A percentile compares a stretch with the other conserved stretches of the same genome.
phyloP scores from a whole-genome alignment of 495 filamentous ascomycete genomes.

The Ramalina intermedia region DNA sequence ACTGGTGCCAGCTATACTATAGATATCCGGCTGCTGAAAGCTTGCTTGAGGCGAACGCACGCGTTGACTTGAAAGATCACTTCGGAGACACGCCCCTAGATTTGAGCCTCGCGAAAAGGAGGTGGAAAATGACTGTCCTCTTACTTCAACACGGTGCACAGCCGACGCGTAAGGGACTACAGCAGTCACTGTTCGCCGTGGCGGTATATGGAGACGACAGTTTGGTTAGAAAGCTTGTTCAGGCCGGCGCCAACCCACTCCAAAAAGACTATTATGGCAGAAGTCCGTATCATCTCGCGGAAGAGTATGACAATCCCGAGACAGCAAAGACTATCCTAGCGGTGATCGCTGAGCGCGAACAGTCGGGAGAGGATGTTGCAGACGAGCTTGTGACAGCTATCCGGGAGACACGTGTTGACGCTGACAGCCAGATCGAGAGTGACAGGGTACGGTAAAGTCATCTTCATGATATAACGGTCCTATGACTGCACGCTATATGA shows the following conservation, averaged over 20 bases:
- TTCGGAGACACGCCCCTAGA: slow-evolving; percentile 2
- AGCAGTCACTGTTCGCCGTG: slow-evolving; percentile 1
- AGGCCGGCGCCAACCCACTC: slow-evolving; percentile 6
- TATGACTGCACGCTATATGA: no score
- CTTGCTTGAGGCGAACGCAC: slow-evolving; percentile 14
- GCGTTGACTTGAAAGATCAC: slow-evolving; percentile 12
- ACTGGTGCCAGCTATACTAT: slow-evolving; percentile 7
- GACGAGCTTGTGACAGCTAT: no score
- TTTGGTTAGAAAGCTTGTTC: slow-evolving; percentile 5
- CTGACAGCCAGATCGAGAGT: no score
- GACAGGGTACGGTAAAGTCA: no score
- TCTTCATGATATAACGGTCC: no score
- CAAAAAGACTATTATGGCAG: slow-evolving; percentile 4
- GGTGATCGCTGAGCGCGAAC: not conserved
- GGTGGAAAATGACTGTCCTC: not conserved
- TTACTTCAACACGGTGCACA: slow-evolving; percentile 5
- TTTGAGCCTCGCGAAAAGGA: not conserved
- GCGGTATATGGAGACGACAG: slow-evolving; percentile 1
- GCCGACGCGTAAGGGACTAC: not conserved
- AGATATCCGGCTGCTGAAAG: slow-evolving; percentile 15
- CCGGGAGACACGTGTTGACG: no score
- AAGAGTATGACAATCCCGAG: slow-evolving; percentile 1
- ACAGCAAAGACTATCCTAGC: slow-evolving; percentile 3
- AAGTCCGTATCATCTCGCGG: slow-evolving; percentile 6
- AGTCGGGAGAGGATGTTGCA: no score